Conservation (phyloP, 2,329 filamentous ascomycete genomes). For the Monosporascus sp. region DNA sequence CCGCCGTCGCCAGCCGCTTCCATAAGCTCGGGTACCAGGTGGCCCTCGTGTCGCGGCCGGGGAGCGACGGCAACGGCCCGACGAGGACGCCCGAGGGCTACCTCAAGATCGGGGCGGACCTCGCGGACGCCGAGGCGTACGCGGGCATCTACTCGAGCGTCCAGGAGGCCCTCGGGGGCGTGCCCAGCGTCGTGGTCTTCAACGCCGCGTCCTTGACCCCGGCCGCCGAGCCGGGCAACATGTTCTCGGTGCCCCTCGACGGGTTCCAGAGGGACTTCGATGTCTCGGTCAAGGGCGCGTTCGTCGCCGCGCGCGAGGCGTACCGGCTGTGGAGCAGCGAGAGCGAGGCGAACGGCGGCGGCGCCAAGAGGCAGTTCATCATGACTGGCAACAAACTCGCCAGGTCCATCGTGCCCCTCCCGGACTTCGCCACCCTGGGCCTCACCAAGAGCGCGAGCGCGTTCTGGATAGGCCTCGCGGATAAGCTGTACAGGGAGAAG, state of each 20-base stretch:
- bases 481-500: conserved; percentile 2
- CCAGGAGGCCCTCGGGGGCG: background rate
- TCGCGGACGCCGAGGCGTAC: background rate
- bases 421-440: background rate
- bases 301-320: conserved; percentile 1
- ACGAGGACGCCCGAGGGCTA: background rate
- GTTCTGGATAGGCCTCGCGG: conserved; percentile 1
- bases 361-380: background rate
- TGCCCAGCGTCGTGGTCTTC: conserved; percentile 1
- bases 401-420: background rate
- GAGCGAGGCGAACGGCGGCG: background rate
- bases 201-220: background rate
- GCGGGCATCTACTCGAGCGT: background rate
- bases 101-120: conserved; percentile 1
- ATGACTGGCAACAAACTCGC: background rate
- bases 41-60: conserved; percentile 3
- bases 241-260: conserved; percentile 1
- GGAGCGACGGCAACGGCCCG: background rate
- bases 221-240: background rate
- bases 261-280: background rate
- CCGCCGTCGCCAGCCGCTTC: background rate
- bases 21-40: conserved; percentile 2
- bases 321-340: background rate
- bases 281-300: background rate
- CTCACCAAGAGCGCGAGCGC: background rate